phyloP scores from a whole-genome alignment of 2,329 filamentous ascomycete species.

The Aspergillus udagawae region DNA sequence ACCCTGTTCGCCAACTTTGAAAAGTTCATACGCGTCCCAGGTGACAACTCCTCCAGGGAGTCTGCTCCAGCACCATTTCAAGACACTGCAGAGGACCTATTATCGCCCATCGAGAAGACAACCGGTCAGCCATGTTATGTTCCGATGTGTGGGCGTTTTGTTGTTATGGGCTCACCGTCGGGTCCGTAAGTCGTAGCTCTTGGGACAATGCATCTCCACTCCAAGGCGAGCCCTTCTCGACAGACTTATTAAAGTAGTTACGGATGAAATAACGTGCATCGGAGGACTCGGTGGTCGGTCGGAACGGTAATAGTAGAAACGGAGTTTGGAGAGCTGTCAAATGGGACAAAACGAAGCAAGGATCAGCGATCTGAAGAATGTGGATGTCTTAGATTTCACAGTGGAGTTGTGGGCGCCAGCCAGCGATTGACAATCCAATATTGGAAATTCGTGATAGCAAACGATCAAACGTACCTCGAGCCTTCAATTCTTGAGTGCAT shows the following conservation, averaged over 20 bases:
- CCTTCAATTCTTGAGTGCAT: constrained; percentile 89
- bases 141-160: background rate
- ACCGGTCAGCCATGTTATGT: background rate
- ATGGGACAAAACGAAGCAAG: constrained; percentile 15
- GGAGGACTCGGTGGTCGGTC: constrained; percentile 86
- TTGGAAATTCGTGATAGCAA: background rate
- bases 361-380: constrained; percentile 31
- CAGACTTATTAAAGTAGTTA: constrained; percentile 77
- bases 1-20: constrained; percentile 92
- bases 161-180: constrained; percentile 64
- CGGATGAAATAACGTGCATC: constrained; percentile 88
- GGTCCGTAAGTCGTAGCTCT: constrained; percentile 88
- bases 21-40: constrained; percentile 96
- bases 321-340: constrained; percentile 75
- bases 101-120: background rate
- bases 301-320: constrained; percentile 90
- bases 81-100: constrained; percentile 84
- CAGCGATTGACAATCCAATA: constrained; percentile 1
- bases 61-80: constrained; percentile 98
- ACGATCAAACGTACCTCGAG: constrained; percentile 65
- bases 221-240: constrained; percentile 53
- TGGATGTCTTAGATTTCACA: constrained; percentile 17
- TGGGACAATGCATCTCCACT: constrained; percentile 70
- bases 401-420: constrained; percentile 13
- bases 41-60: constrained; percentile 86